A percentile compares a stretch with the other conserved stretches of the same genome.
These are phyloP conservation scores for Guadua angustifolia DNA, from an alignment of 176 grass and related monocot genomes.

Conservation along the genomic window DNA sequence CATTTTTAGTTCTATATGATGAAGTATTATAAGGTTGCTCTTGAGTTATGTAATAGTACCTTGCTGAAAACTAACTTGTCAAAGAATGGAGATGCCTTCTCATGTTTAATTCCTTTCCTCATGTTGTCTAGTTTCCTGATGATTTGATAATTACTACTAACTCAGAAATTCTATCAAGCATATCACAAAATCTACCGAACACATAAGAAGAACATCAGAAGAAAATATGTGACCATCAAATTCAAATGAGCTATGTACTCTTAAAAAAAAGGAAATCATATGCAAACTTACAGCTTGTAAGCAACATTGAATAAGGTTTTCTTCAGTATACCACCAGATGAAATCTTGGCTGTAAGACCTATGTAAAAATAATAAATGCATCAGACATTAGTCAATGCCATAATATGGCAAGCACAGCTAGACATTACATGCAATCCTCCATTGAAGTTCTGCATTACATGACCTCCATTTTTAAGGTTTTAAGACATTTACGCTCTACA, in stretches of 20 bases:
- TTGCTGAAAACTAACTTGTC: conserved; percentile 95
- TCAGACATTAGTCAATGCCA: background rate
- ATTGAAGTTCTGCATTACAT: background rate
- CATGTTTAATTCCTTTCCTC: conserved; percentile 76
- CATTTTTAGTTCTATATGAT: conserved; percentile 20
- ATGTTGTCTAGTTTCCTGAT: conserved; percentile 77
- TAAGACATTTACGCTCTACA: background rate
- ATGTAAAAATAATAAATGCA: conserved; percentile 33
- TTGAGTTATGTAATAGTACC: conserved; percentile 43
- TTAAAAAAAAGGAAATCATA: conserved; percentile 9
- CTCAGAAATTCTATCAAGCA: conserved; percentile 25
- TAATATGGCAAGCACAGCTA: conserved; percentile 7
- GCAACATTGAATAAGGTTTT: conserved; percentile 82
- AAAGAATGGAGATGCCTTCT: conserved; percentile 77
- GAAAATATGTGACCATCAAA: conserved; percentile 26
- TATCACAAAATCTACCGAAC: conserved; percentile 16
- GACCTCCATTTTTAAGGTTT: background rate
- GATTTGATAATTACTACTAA: conserved; percentile 37
- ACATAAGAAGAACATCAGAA: conserved; percentile 35
- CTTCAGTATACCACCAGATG: conserved; percentile 73
- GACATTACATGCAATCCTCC: background rate
- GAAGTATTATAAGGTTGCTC: background rate
- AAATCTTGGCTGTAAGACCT: conserved; percentile 79
- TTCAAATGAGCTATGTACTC: background rate
- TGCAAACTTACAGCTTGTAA: conserved; percentile 72